Evolutionary conservation across 1,284 basidiomycete species (phyloP).

Genomic region (Apiotrichum siamense): DNA sequence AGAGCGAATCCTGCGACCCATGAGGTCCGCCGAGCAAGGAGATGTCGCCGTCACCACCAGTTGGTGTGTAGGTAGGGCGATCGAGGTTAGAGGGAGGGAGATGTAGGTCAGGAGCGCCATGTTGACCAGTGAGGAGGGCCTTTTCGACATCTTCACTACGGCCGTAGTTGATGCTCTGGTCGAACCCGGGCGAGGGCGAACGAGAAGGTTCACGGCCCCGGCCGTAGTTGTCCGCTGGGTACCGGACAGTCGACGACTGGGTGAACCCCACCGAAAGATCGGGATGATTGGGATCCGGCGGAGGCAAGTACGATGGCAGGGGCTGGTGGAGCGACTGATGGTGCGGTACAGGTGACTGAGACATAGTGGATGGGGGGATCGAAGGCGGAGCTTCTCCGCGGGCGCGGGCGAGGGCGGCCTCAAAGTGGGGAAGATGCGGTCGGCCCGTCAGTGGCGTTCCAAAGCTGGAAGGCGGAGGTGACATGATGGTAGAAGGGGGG

Average conservation of each 20-base stretch:
- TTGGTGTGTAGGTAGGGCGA: slow-evolving; percentile 3
- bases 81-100: background rate
- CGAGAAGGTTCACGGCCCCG: slow-evolving; percentile 20
- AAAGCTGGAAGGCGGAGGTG: background rate
- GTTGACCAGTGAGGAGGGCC: slow-evolving; percentile 21
- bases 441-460: background rate
- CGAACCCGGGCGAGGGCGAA: slow-evolving; percentile 32
- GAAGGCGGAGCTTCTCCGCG: slow-evolving; percentile 3
- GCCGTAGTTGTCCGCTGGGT: slow-evolving; percentile 17
- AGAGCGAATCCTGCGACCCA: slow-evolving; percentile 4
- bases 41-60: slow-evolving; percentile 23
- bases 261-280: slow-evolving; percentile 32
- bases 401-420: slow-evolving; percentile 36
- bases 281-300: slow-evolving; percentile 41
- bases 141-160: slow-evolving; percentile 27
- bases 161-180: slow-evolving; percentile 19
- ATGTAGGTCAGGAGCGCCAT: slow-evolving; percentile 1
- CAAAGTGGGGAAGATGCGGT: slow-evolving; percentile 31
- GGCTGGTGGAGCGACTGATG: slow-evolving; percentile 15
- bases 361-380: background rate
- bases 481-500: background rate
- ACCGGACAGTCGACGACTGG: slow-evolving; percentile 29
- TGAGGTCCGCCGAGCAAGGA: background rate
- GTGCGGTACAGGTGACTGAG: background rate
- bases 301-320: slow-evolving; percentile 32